Evolutionary conservation across 345 rosid genomes (phyloP), one percentile per base, ranked within the genome.

Genomic region (Erysimum cheiranthoides): DNA sequence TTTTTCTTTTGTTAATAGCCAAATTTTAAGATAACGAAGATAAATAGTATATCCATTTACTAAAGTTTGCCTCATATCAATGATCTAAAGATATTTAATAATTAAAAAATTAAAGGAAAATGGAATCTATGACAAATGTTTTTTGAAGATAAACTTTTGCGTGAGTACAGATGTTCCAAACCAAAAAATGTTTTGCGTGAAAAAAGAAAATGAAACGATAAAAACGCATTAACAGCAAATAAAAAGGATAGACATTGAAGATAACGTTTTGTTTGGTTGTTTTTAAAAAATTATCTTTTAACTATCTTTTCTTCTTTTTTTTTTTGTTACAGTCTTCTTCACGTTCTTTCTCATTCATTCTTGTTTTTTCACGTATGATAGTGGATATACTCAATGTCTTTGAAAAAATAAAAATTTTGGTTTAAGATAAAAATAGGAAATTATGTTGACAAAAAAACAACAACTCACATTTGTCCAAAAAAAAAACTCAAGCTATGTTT

Each of bases 261-360:
- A 76, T 69, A 76, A 68, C 17, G 39, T 51, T 61, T 75, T 50
- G 27, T 60, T 68, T 54, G 0, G 14, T 52, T 61, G 1, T 39
- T 51, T 50, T 46, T n/a, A 4, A 34, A 36, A 61, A 61, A 3
- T 10, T 50, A 16, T 59, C 7, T 17, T 57, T 17, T 59, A 38
- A 38, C 28, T 49, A 10, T 39, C 18, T 17, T 61, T 8, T 35
- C 39, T 25, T n/a, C n/a, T 12, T 25, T 56, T 65, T 63, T 42
- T 32, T 10, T 47, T 45, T 54, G 59, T 74, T 61, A 32, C 4
- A 54, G 10, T 45, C 31, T 64, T 77, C 80, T 64, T 77, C 80
- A 71, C 67, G 56, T 77, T 77, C 72, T 77, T 70, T 77, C 30
- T 76, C 71, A 46, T 51, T 54, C 38, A 61, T 21, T 1, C 25